These are phyloP conservation scores for Pseudonitzschia delicatissima DNA, from an alignment of 108 stramenopile genomes.

Conservation along the genomic window DNA sequence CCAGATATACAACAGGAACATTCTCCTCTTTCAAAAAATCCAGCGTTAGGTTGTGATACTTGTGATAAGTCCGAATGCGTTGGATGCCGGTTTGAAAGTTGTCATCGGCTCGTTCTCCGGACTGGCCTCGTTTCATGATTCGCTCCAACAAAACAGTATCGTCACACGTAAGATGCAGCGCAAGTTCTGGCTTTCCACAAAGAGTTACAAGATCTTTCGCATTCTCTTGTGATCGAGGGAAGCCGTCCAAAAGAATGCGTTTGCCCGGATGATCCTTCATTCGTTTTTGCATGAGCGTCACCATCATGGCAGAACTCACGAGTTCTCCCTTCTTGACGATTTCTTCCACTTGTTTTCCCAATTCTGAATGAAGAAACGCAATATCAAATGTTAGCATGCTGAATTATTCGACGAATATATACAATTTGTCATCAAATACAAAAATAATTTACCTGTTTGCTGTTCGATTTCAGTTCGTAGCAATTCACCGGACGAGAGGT, in stretches of 20 bases:
- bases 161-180: slow-evolving; percentile 68
- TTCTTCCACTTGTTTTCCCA: slow-evolving; percentile 76
- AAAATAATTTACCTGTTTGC: slow-evolving; percentile 37
- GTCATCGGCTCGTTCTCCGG: slow-evolving; percentile 55
- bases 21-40: slow-evolving; percentile 58
- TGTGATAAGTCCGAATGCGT: slow-evolving; percentile 65
- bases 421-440: neutral
- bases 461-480: slow-evolving; percentile 81
- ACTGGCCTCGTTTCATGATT: slow-evolving; percentile 40
- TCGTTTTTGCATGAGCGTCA: slow-evolving; percentile 68
- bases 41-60: slow-evolving; percentile 57
- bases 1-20: slow-evolving; percentile 66
- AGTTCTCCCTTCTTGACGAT: slow-evolving; percentile 83
- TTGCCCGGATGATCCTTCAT: slow-evolving; percentile 75
- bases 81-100: slow-evolving; percentile 68
- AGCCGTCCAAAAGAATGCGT: slow-evolving; percentile 79
- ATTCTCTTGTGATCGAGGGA: slow-evolving; percentile 72
- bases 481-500: slow-evolving; percentile 87
- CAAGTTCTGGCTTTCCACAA: slow-evolving; percentile 62
- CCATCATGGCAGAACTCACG: slow-evolving; percentile 71
- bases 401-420: neutral
- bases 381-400: neutral
- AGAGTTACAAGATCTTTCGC: slow-evolving; percentile 56
- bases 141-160: slow-evolving; percentile 68
- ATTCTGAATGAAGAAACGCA: slow-evolving; percentile 2